phyloP scores from a whole-genome alignment of 495 filamentous ascomycete species.

The Penicillium argentinense region DNA sequence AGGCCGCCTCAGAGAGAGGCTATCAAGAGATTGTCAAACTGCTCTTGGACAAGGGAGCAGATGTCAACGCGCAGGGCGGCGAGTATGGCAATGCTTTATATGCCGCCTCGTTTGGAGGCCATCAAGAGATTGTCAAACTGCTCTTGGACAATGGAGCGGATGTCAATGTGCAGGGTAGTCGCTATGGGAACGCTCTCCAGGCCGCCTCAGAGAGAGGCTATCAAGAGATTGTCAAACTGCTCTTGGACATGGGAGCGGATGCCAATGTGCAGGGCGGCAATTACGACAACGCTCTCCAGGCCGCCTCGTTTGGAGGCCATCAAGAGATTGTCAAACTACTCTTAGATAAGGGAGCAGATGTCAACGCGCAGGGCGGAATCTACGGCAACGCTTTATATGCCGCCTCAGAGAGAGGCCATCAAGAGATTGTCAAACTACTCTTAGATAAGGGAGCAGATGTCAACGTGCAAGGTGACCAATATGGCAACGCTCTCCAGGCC shows the following conservation, averaged over 20 bases:
- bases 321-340: constrained; percentile 4
- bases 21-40: background rate
- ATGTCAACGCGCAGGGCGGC: background rate
- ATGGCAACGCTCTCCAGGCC: no score
- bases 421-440: no score
- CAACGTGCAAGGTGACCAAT: no score
- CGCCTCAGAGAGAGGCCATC: no score
- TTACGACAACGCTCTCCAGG: background rate
- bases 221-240: background rate
- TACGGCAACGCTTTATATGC: no score
- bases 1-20: background rate
- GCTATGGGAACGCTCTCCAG: background rate
- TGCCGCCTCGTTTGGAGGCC: background rate
- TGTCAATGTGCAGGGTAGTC: background rate
- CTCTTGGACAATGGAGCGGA: background rate
- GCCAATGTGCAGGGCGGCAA: no score
- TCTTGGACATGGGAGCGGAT: background rate
- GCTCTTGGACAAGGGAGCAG: background rate
- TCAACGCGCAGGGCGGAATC: no score
- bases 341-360: no score
- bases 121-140: constrained; percentile 1
- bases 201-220: background rate
- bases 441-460: no score
- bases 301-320: constrained; percentile 11
- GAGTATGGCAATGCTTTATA: background rate